These are phyloP conservation scores for Rhytidiadelphus loreus DNA, from an alignment of 225 moss, liverwort and hornwort species.

Conservation along the genomic window DNA sequence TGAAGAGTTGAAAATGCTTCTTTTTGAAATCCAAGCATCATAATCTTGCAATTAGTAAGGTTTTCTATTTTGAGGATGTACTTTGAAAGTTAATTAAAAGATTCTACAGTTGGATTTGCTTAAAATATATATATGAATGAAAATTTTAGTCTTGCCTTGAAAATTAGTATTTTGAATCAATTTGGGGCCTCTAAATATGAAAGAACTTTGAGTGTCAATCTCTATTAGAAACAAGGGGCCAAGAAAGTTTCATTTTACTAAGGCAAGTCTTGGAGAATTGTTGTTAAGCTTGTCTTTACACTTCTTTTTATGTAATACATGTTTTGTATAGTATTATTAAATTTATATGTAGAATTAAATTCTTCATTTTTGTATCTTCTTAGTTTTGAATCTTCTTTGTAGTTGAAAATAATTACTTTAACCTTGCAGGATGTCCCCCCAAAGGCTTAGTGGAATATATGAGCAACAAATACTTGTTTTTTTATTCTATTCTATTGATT, in stretches of 20 bases:
- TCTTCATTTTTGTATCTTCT: not conserved
- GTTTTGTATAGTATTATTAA: not conserved
- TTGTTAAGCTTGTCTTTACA: not conserved
- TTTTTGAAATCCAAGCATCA: too few relatives aligned
- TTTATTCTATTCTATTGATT: not conserved
- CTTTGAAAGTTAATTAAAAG: too few relatives aligned
- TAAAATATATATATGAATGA: too few relatives aligned
- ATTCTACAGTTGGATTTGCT: too few relatives aligned
- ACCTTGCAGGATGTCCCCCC: accelerated
- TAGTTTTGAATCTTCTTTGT: not conserved
- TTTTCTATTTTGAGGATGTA: too few relatives aligned
- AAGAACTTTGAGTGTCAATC: not conserved
- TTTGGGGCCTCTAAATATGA: too few relatives aligned
- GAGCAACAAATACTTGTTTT: not conserved
- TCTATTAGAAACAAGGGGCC: not conserved
- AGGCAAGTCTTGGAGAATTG: not conserved
- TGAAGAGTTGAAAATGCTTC: too few relatives aligned
- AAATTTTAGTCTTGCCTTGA: too few relatives aligned
- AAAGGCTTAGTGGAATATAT: not conserved
- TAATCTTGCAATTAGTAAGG: too few relatives aligned
- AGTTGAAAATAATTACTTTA: not conserved
- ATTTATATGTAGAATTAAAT: too few relatives aligned
- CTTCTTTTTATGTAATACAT: not conserved
- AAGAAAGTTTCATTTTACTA: not conserved
- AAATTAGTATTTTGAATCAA: too few relatives aligned